Evolutionary conservation across 2,329 filamentous ascomycete genomes (phyloP).

Genomic region (Botrytis paeoniae): DNA sequence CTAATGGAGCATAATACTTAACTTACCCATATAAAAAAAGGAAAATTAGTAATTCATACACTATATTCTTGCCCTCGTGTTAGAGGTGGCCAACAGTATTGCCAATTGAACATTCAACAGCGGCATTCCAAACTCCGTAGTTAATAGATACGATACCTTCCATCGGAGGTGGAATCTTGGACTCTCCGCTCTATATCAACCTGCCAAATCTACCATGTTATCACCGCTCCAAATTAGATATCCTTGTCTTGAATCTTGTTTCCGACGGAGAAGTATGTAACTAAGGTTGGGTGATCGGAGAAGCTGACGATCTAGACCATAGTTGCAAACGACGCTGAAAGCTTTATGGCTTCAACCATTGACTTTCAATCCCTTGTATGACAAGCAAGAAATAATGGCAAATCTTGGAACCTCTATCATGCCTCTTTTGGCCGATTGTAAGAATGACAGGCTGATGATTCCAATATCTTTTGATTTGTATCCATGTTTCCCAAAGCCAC

Average conservation of each 20-base stretch:
- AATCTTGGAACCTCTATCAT: not conserved
- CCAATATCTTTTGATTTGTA: not conserved
- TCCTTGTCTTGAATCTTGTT: not conserved
- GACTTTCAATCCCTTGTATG: not conserved
- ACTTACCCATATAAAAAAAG: not conserved
- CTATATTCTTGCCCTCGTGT: not conserved
- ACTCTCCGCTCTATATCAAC: not conserved
- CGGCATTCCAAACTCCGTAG: not conserved
- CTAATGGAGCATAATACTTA: not conserved
- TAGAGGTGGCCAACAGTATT: not conserved
- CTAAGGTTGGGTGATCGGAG: not conserved
- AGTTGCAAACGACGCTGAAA: not conserved
- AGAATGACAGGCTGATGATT: not conserved
- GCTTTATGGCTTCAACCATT: not conserved
- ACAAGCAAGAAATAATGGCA: not conserved
- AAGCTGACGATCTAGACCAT: not conserved
- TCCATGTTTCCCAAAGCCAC: not conserved
- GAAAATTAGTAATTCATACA: not conserved
- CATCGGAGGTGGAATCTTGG: not conserved
- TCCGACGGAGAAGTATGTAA: not conserved
- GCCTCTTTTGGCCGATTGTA: not conserved
- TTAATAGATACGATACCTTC: not conserved
- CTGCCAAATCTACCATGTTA: not conserved
- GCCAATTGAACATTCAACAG: not conserved
- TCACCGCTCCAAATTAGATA: not conserved